Conservation (phyloP, 495 filamentous ascomycete genomes). For the Podospora australis region DNA sequence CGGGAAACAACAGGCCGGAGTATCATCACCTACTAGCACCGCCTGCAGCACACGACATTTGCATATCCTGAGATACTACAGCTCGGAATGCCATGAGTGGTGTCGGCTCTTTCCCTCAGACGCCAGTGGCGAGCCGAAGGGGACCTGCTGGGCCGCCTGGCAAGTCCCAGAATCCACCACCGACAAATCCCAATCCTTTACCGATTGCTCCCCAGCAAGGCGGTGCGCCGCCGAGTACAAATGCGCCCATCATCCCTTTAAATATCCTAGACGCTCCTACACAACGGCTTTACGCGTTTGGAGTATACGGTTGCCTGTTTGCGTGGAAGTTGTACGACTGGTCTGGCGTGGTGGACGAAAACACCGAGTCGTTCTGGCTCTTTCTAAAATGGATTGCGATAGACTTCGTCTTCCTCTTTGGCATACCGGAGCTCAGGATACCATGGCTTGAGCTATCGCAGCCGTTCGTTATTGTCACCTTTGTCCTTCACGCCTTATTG, state of each 20-base stretch:
- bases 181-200: slow-evolving; percentile 11
- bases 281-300: slow-evolving; percentile 79
- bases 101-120: slow-evolving; percentile 40
- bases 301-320: slow-evolving; percentile 63
- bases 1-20: neutral
- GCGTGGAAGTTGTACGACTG: slow-evolving; percentile 84
- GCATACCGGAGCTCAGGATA: slow-evolving; percentile 75
- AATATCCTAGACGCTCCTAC: slow-evolving; percentile 75
- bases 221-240: slow-evolving; percentile 16
- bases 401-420: slow-evolving; percentile 78
- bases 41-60: too few species aligned
- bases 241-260: slow-evolving; percentile 63
- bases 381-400: slow-evolving; percentile 89
- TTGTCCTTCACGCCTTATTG: slow-evolving; percentile 59
- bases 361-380: slow-evolving; percentile 72
- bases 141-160: slow-evolving; percentile 6
- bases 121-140: slow-evolving; percentile 26
- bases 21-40: slow-evolving; percentile 4
- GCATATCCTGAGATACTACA: slow-evolving; percentile 6
- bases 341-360: slow-evolving; percentile 61
- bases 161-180: slow-evolving; percentile 1
- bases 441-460: slow-evolving; percentile 92
- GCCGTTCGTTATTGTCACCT: slow-evolving; percentile 57
- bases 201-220: slow-evolving; percentile 34
- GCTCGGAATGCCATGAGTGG: slow-evolving; percentile 44